Evolutionary conservation across 2,329 filamentous ascomycete genomes (phyloP).

Genomic region (Fusarium chuoi): DNA sequence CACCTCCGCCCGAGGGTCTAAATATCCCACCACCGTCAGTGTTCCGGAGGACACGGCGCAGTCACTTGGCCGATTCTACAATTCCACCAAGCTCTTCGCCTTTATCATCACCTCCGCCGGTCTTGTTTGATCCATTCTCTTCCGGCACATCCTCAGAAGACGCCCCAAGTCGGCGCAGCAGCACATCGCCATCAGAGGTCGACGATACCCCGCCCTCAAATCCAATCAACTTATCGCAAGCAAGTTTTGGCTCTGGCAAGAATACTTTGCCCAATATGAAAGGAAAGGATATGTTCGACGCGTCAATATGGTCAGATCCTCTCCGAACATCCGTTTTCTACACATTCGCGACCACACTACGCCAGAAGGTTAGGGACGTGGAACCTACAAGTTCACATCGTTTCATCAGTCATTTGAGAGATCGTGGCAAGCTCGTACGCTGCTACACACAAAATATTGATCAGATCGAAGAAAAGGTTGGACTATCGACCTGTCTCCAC

Average conservation of each 20-base stretch:
- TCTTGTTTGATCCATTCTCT: constrained; percentile 63
- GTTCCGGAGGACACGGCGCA: constrained; percentile 37
- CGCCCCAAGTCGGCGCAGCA: constrained; percentile 51
- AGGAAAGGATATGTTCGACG: constrained; percentile 77
- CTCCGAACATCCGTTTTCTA: constrained; percentile 77
- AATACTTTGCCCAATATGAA: constrained; percentile 69
- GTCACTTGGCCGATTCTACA: constrained; percentile 34
- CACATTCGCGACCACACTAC: constrained; percentile 74
- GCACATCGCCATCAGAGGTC: constrained; percentile 56
- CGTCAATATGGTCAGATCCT: constrained; percentile 75
- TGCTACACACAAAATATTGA: constrained; percentile 84
- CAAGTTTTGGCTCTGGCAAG: constrained; percentile 45
- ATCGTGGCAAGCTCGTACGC: constrained; percentile 73
- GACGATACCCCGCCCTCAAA: constrained; percentile 58
- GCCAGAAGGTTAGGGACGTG: constrained; percentile 72
- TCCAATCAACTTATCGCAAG: constrained; percentile 52
- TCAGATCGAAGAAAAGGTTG: constrained; percentile 76
- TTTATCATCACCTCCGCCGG: constrained; percentile 65
- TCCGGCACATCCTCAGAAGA: constrained; percentile 50
- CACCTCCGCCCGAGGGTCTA: constrained; percentile 50
- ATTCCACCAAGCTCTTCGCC: constrained; percentile 60
- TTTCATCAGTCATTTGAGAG: constrained; percentile 74
- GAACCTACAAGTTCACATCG: constrained; percentile 73
- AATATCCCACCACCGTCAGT: constrained; percentile 42
- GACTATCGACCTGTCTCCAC: constrained; percentile 70